These are phyloP conservation scores for Colletotrichum sp. DNA, from an alignment of 2,329 filamentous ascomycete genomes.

Conservation along the genomic window DNA sequence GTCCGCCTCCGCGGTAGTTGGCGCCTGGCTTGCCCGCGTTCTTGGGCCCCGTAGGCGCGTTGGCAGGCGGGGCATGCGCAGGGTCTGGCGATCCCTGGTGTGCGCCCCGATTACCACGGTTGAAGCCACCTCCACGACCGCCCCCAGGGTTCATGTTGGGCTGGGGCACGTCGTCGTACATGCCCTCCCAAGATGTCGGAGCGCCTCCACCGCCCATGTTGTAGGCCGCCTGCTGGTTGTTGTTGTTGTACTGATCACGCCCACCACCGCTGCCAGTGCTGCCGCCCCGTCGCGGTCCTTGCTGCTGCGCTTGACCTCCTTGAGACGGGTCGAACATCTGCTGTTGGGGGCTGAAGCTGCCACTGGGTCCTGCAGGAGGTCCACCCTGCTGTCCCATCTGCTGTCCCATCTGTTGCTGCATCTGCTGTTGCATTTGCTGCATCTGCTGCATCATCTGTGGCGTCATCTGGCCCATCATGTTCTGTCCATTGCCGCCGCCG, in stretches of 20 bases:
- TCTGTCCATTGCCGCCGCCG: conserved; percentile 37
- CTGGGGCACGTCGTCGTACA: conserved; percentile 96
- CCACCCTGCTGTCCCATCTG: conserved; percentile 48
- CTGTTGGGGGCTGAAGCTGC: conserved; percentile 27
- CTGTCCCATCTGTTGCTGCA: conserved; percentile 35
- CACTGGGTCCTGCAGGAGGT: conserved; percentile 27
- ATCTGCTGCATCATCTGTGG: conserved; percentile 67
- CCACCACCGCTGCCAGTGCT: conserved; percentile 17
- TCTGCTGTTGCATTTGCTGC: conserved; percentile 60
- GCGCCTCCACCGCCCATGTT: conserved; percentile 55
- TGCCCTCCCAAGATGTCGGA: conserved; percentile 93
- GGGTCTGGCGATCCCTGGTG: conserved; percentile 46
- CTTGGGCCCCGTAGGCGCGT: conserved; percentile 90
- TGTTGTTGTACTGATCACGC: conserved; percentile 29
- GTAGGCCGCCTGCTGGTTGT: conserved; percentile 29
- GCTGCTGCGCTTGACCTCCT: conserved; percentile 23
- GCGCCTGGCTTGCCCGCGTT: conserved; percentile 91
- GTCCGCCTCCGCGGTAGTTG: conserved; percentile 90
- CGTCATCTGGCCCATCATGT: conserved; percentile 48
- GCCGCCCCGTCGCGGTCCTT: conserved; percentile 29
- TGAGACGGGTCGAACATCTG: conserved; percentile 25
- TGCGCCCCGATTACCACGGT: conserved; percentile 36
- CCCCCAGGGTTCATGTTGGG: conserved; percentile 67
- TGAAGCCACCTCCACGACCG: conserved; percentile 44
- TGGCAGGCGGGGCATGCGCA: conserved; percentile 54